Conservation (phyloP, 176 grass and related monocot genomes). For the Dendrocalamus sinicus region DNA sequence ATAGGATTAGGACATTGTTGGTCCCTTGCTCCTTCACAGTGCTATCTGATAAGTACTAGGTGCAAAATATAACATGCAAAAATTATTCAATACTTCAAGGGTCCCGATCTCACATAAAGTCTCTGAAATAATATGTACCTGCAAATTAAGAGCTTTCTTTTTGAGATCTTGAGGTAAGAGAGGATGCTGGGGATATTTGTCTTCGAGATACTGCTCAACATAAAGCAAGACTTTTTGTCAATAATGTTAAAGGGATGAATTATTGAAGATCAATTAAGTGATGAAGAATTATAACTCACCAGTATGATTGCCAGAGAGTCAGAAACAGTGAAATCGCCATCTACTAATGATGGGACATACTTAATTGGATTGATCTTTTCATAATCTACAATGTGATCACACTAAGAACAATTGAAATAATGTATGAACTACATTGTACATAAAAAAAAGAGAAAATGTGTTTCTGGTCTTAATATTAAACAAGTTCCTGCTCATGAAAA, state of each 20-base stretch:
- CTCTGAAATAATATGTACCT: constrained; percentile 51
- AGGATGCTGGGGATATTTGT: constrained; percentile 80
- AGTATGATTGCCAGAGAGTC: constrained; percentile 88
- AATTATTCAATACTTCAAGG: not conserved
- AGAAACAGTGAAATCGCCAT: constrained; percentile 67
- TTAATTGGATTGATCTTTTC: constrained; percentile 89
- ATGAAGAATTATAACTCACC: constrained; percentile 42
- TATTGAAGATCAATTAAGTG: not conserved
- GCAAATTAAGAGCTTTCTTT: constrained; percentile 87
- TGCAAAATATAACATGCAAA: not conserved
- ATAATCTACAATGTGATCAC: constrained; percentile 62
- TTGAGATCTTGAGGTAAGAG: constrained; percentile 68
- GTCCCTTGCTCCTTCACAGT: not conserved
- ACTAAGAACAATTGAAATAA: not conserved
- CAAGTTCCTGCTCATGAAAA: not conserved
- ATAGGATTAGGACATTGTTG: not conserved
- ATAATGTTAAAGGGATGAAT: not conserved
- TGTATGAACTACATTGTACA: not conserved
- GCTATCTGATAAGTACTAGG: not conserved
- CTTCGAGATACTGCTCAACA: constrained; percentile 79
- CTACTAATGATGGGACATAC: constrained; percentile 78
- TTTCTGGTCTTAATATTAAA: not conserved
- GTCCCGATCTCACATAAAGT: not conserved
- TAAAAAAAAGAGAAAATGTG: not conserved
- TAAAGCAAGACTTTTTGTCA: constrained; percentile 22